A percentile compares a stretch with the other conserved stretches of the same genome.
Conservation (phyloP, 1,284 basidiomycete genomes). For the Apiotrichum montevideense region DNA sequence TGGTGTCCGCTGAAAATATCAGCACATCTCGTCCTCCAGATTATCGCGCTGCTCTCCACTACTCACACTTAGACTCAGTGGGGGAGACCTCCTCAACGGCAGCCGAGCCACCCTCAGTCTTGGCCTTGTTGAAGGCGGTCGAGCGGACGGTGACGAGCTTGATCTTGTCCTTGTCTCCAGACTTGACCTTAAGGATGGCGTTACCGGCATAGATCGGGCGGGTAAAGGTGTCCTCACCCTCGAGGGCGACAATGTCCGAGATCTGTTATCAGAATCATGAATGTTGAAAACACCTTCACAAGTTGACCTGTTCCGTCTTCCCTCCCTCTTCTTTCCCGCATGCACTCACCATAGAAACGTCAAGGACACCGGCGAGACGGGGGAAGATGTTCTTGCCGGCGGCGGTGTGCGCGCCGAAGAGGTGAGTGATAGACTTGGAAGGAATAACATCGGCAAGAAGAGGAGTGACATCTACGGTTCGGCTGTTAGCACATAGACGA, state of each 20-base stretch:
- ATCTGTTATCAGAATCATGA: constrained; percentile 47
- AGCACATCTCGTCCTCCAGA: neutral
- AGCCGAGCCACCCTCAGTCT: constrained; percentile 51
- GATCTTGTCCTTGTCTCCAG: constrained; percentile 58
- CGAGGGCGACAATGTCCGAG: constrained; percentile 86
- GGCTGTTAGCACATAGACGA: constrained; percentile 2
- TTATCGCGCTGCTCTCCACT: neutral
- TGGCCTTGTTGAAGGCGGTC: constrained; percentile 83
- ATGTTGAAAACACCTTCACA: too few relatives aligned
- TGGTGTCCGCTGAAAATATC: constrained; percentile 52
- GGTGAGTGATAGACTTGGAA: constrained; percentile 63
- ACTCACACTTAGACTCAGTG: constrained; percentile 57
- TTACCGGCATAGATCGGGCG: constrained; percentile 98
- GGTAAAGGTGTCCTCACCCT: constrained; percentile 71
- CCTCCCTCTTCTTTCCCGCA: too few relatives aligned
- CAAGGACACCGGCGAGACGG: constrained; percentile 79
- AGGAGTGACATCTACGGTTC: constrained; percentile 49
- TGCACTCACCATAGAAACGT: constrained; percentile 56
- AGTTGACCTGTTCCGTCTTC: neutral
- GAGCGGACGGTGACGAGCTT: constrained; percentile 94
- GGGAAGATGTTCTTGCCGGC: constrained; percentile 72
- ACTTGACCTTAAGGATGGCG: constrained; percentile 87
- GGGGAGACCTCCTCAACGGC: constrained; percentile 62
- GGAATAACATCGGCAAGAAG: constrained; percentile 51
- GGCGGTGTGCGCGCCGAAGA: constrained; percentile 74